Evolutionary conservation across 2,329 filamentous ascomycete species (phyloP), one percentile per base, ranked within the genome.

Genomic region (Ophiostoma sp.): DNA sequence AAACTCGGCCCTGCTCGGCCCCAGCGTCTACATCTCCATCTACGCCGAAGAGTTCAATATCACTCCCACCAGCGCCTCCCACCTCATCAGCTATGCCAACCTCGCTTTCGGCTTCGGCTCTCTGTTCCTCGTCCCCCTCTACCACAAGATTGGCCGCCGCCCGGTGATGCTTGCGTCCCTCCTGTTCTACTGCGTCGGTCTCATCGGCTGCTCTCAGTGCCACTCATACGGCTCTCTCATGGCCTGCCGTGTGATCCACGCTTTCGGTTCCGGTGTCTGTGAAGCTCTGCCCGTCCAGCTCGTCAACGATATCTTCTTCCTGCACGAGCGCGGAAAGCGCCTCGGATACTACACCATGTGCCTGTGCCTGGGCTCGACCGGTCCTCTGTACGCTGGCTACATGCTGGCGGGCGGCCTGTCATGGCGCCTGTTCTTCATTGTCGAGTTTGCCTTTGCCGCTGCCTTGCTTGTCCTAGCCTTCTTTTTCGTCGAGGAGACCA

Each of bases 371-470:
- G 85, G 85, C 4, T 79, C 84, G 0, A 84, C 84, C 0, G 85
- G 85, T 0, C 85, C 86, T 0, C 78, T 88, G 0, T 87, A 85
- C 67, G 85, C 86, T 1, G 85, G 86, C 15, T 88, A 87, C 76
- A 88, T 88, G 85, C 82, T 88, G 7, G 81, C 82, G 0, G 85
- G 81, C 0, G 83, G 84, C 11, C 83, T 85, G 74, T 86, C 85
- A 7, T 88, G 86, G 85, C 80, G 83, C 20, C 81, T 88, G 0
- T 88, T 85, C 78, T 88, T 88, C 79, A 87, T 87, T 75, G 85
- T 88, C 69, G 82, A 84, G 72, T 81, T 86, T 67, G 86, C 85
- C 2, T 87, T 88, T 66, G 76, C 71, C 31, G 72, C 62, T 0
- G 76, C 75, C 4, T 73, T 79, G 10, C 67, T 78, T 6, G 70